These are phyloP conservation scores for Nepenthes gracilis DNA, from an alignment of 148 eudicot species.

Conservation along the genomic window DNA sequence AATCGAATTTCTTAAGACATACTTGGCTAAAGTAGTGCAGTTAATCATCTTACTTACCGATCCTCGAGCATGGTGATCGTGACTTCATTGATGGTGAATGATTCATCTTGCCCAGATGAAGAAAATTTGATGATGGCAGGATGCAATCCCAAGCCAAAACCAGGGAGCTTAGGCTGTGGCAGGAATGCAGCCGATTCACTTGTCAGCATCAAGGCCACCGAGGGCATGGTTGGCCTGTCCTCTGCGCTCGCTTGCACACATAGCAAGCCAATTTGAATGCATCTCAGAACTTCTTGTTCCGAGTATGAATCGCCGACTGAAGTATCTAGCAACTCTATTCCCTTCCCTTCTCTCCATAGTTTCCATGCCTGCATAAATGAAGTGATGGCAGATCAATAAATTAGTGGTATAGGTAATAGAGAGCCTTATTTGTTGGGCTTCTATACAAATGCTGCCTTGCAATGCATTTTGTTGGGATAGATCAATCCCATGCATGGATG, in stretches of 20 bases:
- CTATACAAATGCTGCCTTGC: no score
- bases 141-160: constrained; percentile 16
- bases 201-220: constrained; percentile 17
- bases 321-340: constrained; percentile 10
- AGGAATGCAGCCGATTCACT: constrained; percentile 6
- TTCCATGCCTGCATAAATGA: constrained; percentile 18
- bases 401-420: neutral
- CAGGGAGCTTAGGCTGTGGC: constrained; percentile 23
- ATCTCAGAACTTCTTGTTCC: constrained; percentile 11
- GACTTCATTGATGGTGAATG: constrained; percentile 52
- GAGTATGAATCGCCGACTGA: neutral
- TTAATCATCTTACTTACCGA: constrained; percentile 20
- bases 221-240: constrained; percentile 26
- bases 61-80: constrained; percentile 58
- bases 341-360: constrained; percentile 15
- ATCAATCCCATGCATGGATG: no score
- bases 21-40: neutral
- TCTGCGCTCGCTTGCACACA: constrained; percentile 25
- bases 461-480: no score
- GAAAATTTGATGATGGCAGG: constrained; percentile 28
- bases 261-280: constrained; percentile 19
- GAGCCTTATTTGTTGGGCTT: neutral
- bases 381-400: neutral
- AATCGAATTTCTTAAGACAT: no score
- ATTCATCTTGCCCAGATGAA: constrained; percentile 49